Percentiles rank a stretch among this genome's conserved stretches.
These are phyloP conservation scores for Juglanconis oblonga DNA, from an alignment of 2,329 filamentous ascomycete genomes.

Conservation along the genomic window DNA sequence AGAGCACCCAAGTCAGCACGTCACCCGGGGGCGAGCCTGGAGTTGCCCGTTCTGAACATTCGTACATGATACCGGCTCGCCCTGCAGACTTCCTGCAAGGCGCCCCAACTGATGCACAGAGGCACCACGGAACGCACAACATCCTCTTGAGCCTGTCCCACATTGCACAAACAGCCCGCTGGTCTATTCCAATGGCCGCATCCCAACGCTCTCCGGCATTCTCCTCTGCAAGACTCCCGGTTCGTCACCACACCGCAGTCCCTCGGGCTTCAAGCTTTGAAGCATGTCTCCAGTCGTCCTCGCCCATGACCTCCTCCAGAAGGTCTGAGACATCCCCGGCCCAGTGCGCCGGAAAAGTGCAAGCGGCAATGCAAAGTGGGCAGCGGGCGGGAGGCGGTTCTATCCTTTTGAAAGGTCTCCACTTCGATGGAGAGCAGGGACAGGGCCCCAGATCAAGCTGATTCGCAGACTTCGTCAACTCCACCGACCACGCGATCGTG, in stretches of 20 bases:
- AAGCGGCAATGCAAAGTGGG: conserved; percentile 6
- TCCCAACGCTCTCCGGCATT: background rate
- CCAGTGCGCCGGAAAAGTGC: conserved; percentile 3
- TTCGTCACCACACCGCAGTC: background rate
- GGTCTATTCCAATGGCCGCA: too few relatives aligned
- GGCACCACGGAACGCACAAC: background rate
- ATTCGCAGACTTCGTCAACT: background rate
- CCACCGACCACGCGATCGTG: conserved; percentile 17
- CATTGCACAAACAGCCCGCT: too few relatives aligned
- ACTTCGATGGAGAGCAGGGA: background rate
- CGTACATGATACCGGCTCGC: too few relatives aligned
- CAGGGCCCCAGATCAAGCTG: background rate
- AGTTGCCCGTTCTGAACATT: background rate
- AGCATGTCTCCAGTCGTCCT: too few relatives aligned
- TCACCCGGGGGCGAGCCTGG: background rate
- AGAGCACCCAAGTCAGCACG: background rate
- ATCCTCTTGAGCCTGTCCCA: background rate
- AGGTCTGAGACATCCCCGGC: background rate
- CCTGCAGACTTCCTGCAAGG: background rate
- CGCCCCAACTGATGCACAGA: background rate
- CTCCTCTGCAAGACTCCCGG: background rate
- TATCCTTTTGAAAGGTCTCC: background rate
- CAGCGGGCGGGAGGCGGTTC: background rate
- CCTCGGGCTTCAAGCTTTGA: too few relatives aligned
- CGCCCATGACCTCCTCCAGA: background rate